Conservation (phyloP, 164 flowering plant genomes). For the Vitis amurensis region DNA sequence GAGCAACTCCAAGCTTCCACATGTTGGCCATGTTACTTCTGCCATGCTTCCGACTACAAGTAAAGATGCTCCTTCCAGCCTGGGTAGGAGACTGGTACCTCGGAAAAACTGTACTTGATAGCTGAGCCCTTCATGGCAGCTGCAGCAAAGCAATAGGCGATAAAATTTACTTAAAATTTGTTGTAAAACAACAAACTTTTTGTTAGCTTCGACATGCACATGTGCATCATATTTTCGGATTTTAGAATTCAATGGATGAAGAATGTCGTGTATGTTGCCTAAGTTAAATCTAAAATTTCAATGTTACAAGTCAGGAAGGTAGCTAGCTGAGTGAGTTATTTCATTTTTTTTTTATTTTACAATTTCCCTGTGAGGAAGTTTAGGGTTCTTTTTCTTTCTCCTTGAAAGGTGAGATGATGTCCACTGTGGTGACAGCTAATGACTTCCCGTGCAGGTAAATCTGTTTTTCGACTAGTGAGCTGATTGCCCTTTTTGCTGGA, state of each 20-base stretch:
- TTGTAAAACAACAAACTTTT: conserved; percentile 13
- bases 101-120: conserved; percentile 17
- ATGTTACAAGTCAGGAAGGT: background rate
- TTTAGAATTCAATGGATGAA: background rate
- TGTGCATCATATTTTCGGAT: background rate
- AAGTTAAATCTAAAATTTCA: conserved; percentile 4
- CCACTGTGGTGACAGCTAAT: no score
- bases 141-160: conserved; percentile 2
- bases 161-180: conserved; percentile 10
- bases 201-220: background rate
- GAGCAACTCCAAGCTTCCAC: conserved; percentile 10
- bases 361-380: no score
- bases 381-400: no score
- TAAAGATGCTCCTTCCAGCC: conserved; percentile 10
- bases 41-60: background rate
- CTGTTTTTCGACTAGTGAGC: no score
- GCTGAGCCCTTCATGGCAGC: background rate
- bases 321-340: conserved; percentile 1
- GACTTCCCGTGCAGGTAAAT: no score
- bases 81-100: conserved; percentile 7
- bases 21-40: background rate
- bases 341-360: no score
- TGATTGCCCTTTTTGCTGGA: no score
- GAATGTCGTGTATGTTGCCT: conserved; percentile 9
- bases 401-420: no score